These are phyloP conservation scores for Boletus albobrunnescens DNA, from an alignment of 1,284 basidiomycete species.

Conservation along the genomic window DNA sequence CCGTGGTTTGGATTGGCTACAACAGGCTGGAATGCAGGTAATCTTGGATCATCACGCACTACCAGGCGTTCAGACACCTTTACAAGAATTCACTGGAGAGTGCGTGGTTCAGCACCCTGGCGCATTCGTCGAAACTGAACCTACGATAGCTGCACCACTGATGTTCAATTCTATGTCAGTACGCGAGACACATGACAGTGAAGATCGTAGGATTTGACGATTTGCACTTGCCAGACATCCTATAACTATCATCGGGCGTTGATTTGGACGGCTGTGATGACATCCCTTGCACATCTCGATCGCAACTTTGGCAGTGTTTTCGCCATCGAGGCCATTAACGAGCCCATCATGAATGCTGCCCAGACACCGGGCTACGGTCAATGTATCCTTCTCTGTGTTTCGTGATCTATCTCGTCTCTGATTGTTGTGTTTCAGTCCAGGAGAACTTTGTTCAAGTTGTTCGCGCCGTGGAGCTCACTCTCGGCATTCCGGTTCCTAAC, in stretches of 20 bases:
- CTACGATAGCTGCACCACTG: conserved; percentile 51
- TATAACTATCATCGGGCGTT: conserved; percentile 72
- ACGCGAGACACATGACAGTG: not conserved
- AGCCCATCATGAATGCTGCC: conserved; percentile 65
- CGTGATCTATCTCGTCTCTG: not conserved
- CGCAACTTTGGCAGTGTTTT: conserved; percentile 63
- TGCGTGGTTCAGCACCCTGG: conserved; percentile 29
- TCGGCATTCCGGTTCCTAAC: conserved; percentile 56
- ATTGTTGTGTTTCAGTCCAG: conserved; percentile 48
- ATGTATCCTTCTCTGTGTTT: conserved; percentile 40
- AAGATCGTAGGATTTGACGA: conserved; percentile 2
- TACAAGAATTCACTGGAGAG: conserved; percentile 65
- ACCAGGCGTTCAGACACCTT: conserved; percentile 61
- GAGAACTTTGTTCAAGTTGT: conserved; percentile 65
- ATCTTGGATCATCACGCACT: conserved; percentile 76
- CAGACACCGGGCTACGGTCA: conserved; percentile 64
- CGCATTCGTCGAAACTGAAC: conserved; percentile 6
- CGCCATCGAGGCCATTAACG: conserved; percentile 71
- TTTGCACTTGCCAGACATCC: conserved; percentile 44
- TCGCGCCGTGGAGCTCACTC: conserved; percentile 56
- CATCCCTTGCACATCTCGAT: conserved; percentile 63
- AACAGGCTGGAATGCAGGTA: conserved; percentile 56
- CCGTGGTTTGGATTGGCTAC: conserved; percentile 56
- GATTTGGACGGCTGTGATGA: conserved; percentile 76
- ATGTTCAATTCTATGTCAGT: conserved; percentile 68